A percentile compares a stretch with the other conserved stretches of the same genome.
These are phyloP conservation scores for Penicillium desertorum DNA, from an alignment of 495 filamentous ascomycete species.

Conservation along the genomic window DNA sequence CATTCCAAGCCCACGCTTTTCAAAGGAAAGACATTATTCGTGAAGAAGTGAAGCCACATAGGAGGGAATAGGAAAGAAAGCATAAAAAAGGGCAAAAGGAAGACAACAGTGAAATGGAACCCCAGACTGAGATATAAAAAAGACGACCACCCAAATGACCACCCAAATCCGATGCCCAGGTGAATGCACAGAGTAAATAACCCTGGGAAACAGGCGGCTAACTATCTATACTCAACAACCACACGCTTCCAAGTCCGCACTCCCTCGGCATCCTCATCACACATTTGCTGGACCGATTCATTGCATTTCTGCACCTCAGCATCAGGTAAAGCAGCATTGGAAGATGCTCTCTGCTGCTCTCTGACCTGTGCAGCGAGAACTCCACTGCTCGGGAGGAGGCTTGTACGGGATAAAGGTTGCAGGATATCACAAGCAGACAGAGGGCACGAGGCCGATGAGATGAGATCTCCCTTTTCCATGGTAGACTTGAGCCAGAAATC, in stretches of 20 bases:
- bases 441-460: conserved; percentile 2
- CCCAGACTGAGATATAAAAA: background rate
- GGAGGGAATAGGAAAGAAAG: background rate
- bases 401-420: conserved; percentile 35
- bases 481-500: conserved; percentile 3
- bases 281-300: conserved; percentile 31
- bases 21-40: conserved; percentile 10
- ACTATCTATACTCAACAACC: conserved; percentile 40
- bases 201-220: background rate
- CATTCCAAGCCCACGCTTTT: background rate
- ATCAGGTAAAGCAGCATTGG: background rate
- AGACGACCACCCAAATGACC: conserved; percentile 7
- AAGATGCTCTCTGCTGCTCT: conserved; percentile 12
- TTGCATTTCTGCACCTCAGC: conserved; percentile 25
- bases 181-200: conserved; percentile 9
- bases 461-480: conserved; percentile 24
- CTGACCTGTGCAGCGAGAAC: conserved; percentile 24
- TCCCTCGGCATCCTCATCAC: conserved; percentile 34
- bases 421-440: conserved; percentile 41
- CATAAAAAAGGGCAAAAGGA: background rate
- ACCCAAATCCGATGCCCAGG: background rate
- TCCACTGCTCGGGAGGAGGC: conserved; percentile 34
- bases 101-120: background rate
- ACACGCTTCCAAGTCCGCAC: conserved; percentile 36
- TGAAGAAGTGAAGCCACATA: background rate